Conservation (phyloP, 805 yeast genomes). For the Yarrowia hollandica region DNA sequence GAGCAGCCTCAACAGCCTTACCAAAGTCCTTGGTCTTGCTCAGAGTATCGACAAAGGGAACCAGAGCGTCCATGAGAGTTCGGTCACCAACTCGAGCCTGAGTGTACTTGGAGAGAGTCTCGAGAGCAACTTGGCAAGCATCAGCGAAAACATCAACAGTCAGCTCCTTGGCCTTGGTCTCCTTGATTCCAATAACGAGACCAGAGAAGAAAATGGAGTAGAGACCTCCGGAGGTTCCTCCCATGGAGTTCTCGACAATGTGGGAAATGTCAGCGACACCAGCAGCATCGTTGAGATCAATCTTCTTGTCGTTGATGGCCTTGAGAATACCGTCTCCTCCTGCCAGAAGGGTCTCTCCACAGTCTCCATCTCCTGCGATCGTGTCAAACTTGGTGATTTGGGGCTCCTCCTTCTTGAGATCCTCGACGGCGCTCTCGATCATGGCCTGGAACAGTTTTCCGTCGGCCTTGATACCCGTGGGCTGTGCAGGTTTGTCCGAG, state of each 20-base stretch:
- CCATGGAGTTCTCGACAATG: conserved; percentile 87
- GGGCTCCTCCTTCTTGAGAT: conserved; percentile 68
- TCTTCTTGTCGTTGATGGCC: conserved; percentile 48
- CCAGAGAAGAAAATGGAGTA: conserved; percentile 85
- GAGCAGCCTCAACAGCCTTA: conserved; percentile 68
- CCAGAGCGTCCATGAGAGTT: conserved; percentile 83
- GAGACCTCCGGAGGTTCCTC: conserved; percentile 94
- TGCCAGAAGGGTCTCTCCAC: conserved; percentile 84
- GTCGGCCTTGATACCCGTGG: conserved; percentile 42
- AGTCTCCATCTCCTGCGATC: conserved; percentile 94
- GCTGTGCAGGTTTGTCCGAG: conserved; percentile 33
- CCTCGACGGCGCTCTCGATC: conserved; percentile 21
- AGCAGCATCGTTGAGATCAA: conserved; percentile 41
- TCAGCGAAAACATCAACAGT: conserved; percentile 36
- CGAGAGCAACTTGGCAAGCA: conserved; percentile 55
- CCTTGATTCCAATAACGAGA: conserved; percentile 54
- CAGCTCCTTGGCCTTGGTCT: conserved; percentile 34
- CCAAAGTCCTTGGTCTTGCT: conserved; percentile 51
- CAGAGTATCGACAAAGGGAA: conserved; percentile 76
- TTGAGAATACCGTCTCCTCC: conserved; percentile 75
- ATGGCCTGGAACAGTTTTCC: conserved; percentile 35
- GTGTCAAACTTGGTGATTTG: conserved; percentile 82
- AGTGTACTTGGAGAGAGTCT: conserved; percentile 79
- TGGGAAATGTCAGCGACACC: conserved; percentile 75
- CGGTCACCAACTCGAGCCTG: conserved; percentile 87